Base-by-base conservation (phyloP, 2,329 filamentous ascomycete genomes). In the Trichoderma arundinaceum region DNA sequence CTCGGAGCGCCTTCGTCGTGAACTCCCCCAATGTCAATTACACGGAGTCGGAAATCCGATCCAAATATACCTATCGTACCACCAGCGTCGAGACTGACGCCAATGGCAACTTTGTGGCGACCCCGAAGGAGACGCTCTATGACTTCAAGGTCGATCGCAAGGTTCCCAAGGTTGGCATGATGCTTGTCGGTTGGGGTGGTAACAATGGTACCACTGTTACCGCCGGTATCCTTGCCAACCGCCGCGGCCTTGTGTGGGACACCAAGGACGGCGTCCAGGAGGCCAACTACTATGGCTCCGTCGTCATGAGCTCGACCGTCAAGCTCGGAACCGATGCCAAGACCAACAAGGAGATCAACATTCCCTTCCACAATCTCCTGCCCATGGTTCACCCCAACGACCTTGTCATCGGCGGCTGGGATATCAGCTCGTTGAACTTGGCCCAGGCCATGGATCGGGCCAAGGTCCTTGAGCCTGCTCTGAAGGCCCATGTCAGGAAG, bases 151-250 rank as follows among this genome's bases (percentile, higher is more conserved):
- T 95, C 75, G 91, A 97, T 77, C 92, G 94, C 78, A 92, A 91
- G 80, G 87, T 98, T 67, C 92, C 93, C 80, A 96, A 94, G 85
- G 87, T 92, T 72, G 95, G 95, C 76, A 87, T 97, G 83, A 98
- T 99, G 95, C 86, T 99, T 71, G 94, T 99, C 71, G 95, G 95
- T 70, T 94, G 91, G 88, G 95, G 95, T 80, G 95, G 95, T 76
- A 99, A 99, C 88, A 99, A 99, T 77, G 95, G 95, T 71, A 92
- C 92, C 71, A 99, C 95, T 66, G 92, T 99, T 69, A 98, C 95
- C 67, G 95, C 95, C 68, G 95, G 94, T 78, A 96, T 99, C 80
- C 86, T 99, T 77, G 95, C 94, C 80, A 99, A 99, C 82, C 91
- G 92, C 77, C 91, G 90, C 72, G 86, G 88, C 66, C 86, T 98